Percentiles rank a stretch among this genome's conserved stretches.
Conservation (phyloP, 73 alveolate genomes). For the Diophrys appendiculata region DNA sequence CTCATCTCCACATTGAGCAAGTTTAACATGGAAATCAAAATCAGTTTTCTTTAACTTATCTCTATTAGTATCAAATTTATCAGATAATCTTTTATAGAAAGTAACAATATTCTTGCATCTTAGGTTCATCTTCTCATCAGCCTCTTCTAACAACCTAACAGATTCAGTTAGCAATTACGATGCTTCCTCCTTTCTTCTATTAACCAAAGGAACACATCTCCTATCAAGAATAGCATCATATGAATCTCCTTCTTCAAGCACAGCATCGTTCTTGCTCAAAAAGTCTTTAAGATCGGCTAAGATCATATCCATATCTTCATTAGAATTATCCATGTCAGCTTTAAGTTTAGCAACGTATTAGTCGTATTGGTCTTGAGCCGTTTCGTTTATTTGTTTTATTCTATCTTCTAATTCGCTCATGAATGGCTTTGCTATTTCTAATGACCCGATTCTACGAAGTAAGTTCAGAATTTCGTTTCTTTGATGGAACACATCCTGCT, state of each 20-base stretch:
- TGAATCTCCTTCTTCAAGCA: constrained; percentile 55
- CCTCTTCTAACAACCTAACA: constrained; percentile 45
- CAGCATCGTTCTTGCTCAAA: constrained; percentile 53
- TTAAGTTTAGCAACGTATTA: constrained; percentile 21
- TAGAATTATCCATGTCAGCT: constrained; percentile 36
- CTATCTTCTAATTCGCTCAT: constrained; percentile 44
- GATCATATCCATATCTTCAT: constrained; percentile 46
- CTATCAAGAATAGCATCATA: constrained; percentile 56
- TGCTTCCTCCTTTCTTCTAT: constrained; percentile 55
- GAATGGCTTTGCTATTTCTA: constrained; percentile 30
- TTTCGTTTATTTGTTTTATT: constrained; percentile 48
- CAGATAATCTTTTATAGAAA: constrained; percentile 58
- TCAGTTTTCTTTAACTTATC: constrained; percentile 55
- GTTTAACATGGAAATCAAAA: constrained; percentile 42
- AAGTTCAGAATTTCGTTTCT: constrained; percentile 25
- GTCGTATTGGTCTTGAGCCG: constrained; percentile 57
- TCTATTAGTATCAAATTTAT: constrained; percentile 52
- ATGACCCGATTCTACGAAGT: constrained; percentile 15
- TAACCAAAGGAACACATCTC: constrained; percentile 47
- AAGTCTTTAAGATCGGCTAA: constrained; percentile 49
- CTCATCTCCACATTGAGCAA: constrained; percentile 68
- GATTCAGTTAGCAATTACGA: constrained; percentile 35
- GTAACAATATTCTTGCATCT: constrained; percentile 47
- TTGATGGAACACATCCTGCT: constrained; percentile 29
- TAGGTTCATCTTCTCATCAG: constrained; percentile 62